Percentiles rank a stretch among this genome's conserved stretches.
Evolutionary conservation across 2,329 filamentous ascomycete genomes (phyloP).

Genomic region (Fusarium incarnatum): DNA sequence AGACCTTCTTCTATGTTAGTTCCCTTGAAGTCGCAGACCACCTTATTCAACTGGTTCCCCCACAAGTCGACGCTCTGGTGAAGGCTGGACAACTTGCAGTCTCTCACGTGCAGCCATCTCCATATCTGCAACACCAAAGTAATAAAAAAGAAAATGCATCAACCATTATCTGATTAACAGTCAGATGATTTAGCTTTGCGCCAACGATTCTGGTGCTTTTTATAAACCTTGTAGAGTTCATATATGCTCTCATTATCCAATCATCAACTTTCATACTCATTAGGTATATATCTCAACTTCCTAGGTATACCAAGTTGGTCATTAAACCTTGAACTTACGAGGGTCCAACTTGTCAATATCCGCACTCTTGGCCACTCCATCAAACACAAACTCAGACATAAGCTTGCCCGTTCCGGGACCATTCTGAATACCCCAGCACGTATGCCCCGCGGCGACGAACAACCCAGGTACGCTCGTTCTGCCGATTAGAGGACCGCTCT

Average conservation of each 20-base stretch:
- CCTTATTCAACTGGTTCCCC: too few relatives aligned
- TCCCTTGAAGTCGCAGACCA: too few relatives aligned
- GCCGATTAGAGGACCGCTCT: constrained; percentile 80
- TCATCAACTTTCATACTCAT: not conserved
- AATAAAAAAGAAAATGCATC: too few relatives aligned
- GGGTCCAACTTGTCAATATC: constrained; percentile 76
- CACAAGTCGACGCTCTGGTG: too few relatives aligned
- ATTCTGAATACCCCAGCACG: constrained; percentile 99
- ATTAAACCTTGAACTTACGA: constrained; percentile 67
- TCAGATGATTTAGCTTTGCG: too few relatives aligned
- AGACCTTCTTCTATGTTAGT: too few relatives aligned
- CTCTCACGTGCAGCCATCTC: too few relatives aligned
- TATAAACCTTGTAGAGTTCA: not conserved
- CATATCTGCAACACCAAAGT: too few relatives aligned
- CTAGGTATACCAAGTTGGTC: not conserved
- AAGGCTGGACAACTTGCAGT: too few relatives aligned
- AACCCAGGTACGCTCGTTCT: constrained; percentile 78
- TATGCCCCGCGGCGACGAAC: constrained; percentile 88
- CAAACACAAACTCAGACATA: constrained; percentile 82
- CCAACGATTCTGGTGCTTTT: too few relatives aligned
- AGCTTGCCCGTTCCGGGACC: constrained; percentile 86
- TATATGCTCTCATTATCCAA: not conserved
- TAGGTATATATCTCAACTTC: not conserved
- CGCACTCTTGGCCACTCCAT: constrained; percentile 76
- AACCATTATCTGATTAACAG: too few relatives aligned